These are phyloP conservation scores for Eleusine coracana DNA, from an alignment of 176 grass and related monocot genomes.

Conservation along the genomic window DNA sequence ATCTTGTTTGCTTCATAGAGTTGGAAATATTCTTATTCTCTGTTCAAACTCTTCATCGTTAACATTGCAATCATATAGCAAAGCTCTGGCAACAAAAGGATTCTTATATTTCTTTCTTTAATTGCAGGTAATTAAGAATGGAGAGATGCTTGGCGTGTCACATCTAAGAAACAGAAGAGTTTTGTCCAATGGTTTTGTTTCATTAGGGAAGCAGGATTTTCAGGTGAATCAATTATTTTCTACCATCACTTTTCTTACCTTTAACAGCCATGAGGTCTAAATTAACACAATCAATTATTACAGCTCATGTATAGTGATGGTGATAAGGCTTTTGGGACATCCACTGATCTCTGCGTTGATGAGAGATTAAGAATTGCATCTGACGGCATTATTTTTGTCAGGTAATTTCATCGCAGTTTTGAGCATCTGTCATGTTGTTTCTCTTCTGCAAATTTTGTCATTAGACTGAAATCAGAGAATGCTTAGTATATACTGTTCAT, in stretches of 20 bases:
- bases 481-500: slow-evolving; percentile 2
- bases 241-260: slow-evolving; percentile 31
- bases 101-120: slow-evolving; percentile 48
- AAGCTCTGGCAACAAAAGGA: background rate
- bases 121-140: slow-evolving; percentile 96
- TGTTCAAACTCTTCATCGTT: slow-evolving; percentile 12
- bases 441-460: slow-evolving; percentile 18
- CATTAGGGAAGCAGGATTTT: slow-evolving; percentile 86
- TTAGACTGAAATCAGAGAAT: slow-evolving; percentile 22
- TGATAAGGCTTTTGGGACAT: slow-evolving; percentile 94
- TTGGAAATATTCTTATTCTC: slow-evolving; percentile 8
- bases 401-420: slow-evolving; percentile 55
- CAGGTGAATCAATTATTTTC: slow-evolving; percentile 60
- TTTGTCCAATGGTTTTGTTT: slow-evolving; percentile 92
- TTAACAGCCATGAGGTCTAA: slow-evolving; percentile 31
- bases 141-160: slow-evolving; percentile 99
- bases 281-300: slow-evolving; percentile 45
- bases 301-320: slow-evolving; percentile 99
- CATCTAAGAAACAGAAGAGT: slow-evolving; percentile 96
- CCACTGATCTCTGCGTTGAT: slow-evolving; percentile 86
- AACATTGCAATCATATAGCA: slow-evolving; percentile 30
- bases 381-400: slow-evolving; percentile 93
- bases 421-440: slow-evolving; percentile 30
- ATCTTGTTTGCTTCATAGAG: slow-evolving; percentile 25
- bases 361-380: slow-evolving; percentile 92